Evolutionary conservation across 1,139 yeast species (phyloP).

Genomic region (Magnusiomyces suaveolens): DNA sequence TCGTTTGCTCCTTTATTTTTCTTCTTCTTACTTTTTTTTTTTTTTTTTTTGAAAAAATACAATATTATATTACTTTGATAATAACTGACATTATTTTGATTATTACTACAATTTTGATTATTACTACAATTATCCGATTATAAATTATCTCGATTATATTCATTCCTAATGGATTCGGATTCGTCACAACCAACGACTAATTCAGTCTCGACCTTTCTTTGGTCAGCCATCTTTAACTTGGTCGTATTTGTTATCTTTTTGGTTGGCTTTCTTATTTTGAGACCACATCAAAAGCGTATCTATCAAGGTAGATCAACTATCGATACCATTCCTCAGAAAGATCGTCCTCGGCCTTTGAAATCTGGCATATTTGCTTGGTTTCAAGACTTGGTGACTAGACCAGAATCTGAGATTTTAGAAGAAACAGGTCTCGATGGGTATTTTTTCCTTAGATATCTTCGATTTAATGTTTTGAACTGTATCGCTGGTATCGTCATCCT

Average conservation of each 20-base stretch:
- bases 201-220: conserved; percentile 36
- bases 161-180: no score
- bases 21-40: no score
- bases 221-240: conserved; percentile 47
- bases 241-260: conserved; percentile 51
- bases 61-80: no score
- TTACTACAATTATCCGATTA: no score
- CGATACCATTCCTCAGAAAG: conserved; percentile 36
- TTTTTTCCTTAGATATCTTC: conserved; percentile 68
- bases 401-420: conserved; percentile 62
- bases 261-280: conserved; percentile 47
- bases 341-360: conserved; percentile 30
- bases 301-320: conserved; percentile 75
- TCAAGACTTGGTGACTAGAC: conserved; percentile 35
- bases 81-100: no score
- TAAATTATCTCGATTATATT: no score
- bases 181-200: conserved; percentile 20
- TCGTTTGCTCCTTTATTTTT: no score
- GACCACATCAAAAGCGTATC: conserved; percentile 58
- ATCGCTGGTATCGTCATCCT: conserved; percentile 53
- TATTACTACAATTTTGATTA: no score
- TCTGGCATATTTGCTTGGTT: conserved; percentile 32
- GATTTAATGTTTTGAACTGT: conserved; percentile 50
- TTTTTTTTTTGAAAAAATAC: no score
- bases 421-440: conserved; percentile 86